Base-by-base conservation (phyloP, 345 rosid genomes). In the Arabidopsis arenosa region DNA sequence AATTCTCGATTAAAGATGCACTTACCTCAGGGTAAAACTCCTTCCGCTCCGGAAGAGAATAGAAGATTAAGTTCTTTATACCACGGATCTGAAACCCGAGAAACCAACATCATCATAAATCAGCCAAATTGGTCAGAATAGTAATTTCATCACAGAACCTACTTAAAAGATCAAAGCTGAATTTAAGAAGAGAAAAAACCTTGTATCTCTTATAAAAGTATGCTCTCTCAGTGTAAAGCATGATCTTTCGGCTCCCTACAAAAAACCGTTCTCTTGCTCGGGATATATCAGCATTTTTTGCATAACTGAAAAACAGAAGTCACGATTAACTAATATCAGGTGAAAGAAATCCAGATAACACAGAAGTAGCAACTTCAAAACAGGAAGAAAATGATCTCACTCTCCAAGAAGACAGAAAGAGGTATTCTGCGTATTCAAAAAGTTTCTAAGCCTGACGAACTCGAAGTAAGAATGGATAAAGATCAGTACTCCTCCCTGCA, bases 11-110 rank as follows among this genome's bases (percentile, higher is more conserved):
- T 56, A 68, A 68, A 35, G 30, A 36, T 44, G 48, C 47, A 45
- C 85, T 83, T 70, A 87, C 99, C 96, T 95, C 93, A 33, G 92
- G 90, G 73, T 92, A 95, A 63, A 95, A 92, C 84, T 95, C 97
- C 80, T 92, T 95, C 74, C 97, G 81, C 73, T 95, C 96, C 0
- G 97, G 97, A 35, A 92, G 90, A 63, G 97, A 95, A 80, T 92
- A 95, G 57, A 95, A 76, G 11, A 95, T 90, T 71, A 95, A 82
- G 68, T 85, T 92, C 78, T 80, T 80, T 70, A 92, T 83, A 52
- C 99, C 97, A 57, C 97, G 97, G 59, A 95, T 90, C 97, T 95
- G 82, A 59, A 65, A 64, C 77, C 44, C 33, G 73, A 78, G 12
- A 72, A 72, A 36, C 7, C 59, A 12, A 8, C 15, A 65, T 39